Percentiles rank a stretch among this genome's conserved stretches.
Conservation (phyloP, 78 protist species). For the Emiliania huxleyi region DNA sequence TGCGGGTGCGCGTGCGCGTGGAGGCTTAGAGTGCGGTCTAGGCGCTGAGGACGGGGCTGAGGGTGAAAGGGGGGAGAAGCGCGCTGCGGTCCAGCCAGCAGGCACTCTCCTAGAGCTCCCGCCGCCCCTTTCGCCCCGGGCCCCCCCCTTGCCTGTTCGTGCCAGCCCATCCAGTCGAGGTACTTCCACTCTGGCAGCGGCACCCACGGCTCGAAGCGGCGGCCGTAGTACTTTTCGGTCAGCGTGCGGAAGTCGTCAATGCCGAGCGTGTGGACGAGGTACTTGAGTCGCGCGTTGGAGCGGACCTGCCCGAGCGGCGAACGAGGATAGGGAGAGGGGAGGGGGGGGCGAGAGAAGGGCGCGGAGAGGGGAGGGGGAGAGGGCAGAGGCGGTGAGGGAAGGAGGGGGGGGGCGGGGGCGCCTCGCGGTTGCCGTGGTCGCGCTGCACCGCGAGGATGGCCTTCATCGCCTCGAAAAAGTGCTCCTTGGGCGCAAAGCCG, state of each 20-base stretch:
- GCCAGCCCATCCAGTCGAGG: slow-evolving; percentile 72
- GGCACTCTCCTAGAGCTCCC: no score
- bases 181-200: slow-evolving; percentile 47
- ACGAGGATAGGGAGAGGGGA: no score
- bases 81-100: no score
- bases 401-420: slow-evolving; percentile 35
- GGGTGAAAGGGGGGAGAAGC: no score
- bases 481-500: slow-evolving; percentile 14
- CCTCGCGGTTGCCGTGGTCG: slow-evolving; percentile 78
- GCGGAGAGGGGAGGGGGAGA: slow-evolving; percentile 13
- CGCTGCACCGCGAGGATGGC: slow-evolving; percentile 66
- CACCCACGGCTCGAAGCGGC: neutral
- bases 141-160: no score
- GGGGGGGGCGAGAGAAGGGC: no score
- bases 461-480: slow-evolving; percentile 6
- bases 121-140: no score
- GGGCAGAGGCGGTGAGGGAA: no score
- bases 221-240: slow-evolving; percentile 32
- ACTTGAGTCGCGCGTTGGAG: slow-evolving; percentile 44
- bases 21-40: no score
- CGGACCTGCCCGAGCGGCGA: no score
- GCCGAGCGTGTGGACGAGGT: slow-evolving; percentile 56
- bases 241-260: slow-evolving; percentile 44
- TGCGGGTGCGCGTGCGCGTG: no score
- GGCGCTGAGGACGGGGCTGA: no score